Conservation (phyloP, 495 filamentous ascomycete species). For the Neurospora tetraspora region DNA sequence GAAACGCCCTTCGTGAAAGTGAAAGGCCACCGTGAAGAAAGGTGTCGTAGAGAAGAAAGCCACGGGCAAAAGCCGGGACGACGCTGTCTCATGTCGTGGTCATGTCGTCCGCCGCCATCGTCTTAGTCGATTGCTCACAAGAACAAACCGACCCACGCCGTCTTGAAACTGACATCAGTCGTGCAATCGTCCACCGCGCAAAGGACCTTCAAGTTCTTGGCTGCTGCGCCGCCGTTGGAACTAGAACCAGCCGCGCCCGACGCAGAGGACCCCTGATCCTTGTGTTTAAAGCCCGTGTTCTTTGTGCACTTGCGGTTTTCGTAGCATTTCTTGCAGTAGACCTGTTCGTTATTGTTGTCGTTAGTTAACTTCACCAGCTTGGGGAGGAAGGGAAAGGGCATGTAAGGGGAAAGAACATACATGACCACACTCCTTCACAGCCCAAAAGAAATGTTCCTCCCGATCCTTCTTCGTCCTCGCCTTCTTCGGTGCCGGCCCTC, state of each 20-base stretch:
- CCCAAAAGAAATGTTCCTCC: slow-evolving; percentile 42
- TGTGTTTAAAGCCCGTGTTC: slow-evolving; percentile 10
- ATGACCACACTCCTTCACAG: slow-evolving; percentile 39
- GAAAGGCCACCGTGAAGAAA: no score
- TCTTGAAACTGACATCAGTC: slow-evolving; percentile 18
- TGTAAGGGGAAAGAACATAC: slow-evolving; percentile 20
- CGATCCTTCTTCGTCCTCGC: slow-evolving; percentile 28
- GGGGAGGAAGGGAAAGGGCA: not conserved
- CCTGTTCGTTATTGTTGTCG: slow-evolving; percentile 15
- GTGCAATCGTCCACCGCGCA: slow-evolving; percentile 37
- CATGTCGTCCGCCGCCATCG: no score
- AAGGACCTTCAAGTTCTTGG: slow-evolving; percentile 9
- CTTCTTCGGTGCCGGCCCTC: slow-evolving; percentile 24
- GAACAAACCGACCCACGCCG: not conserved
- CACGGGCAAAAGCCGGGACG: no score
- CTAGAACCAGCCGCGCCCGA: not conserved
- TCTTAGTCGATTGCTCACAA: not conserved
- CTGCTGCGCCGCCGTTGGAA: slow-evolving; percentile 9
- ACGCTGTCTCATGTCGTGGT: no score
- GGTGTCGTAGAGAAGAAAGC: no score
- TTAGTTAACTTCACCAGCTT: not conserved
- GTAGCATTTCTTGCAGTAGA: slow-evolving; percentile 37
- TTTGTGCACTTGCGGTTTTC: slow-evolving; percentile 24
- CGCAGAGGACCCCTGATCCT: not conserved
- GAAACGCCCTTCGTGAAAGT: no score